A percentile compares a stretch with the other conserved stretches of the same genome.
phyloP scores from a whole-genome alignment of 148 eudicot species.

The Drosera capensis region DNA sequence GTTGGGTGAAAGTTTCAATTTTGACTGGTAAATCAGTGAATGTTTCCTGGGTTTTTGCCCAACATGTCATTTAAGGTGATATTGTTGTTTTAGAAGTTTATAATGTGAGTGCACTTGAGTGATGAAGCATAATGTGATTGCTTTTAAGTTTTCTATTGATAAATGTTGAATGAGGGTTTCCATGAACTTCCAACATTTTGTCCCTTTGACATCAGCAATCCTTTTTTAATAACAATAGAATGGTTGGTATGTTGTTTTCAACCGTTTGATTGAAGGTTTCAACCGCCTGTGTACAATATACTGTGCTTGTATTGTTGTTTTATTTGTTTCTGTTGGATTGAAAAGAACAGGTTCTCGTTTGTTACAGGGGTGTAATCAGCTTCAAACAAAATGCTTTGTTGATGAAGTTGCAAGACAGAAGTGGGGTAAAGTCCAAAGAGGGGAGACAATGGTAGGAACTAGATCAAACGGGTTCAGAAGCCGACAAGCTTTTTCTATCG shows the following conservation, averaged over 20 bases:
- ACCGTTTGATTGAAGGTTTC: background rate
- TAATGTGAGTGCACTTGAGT: background rate
- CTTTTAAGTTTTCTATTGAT: background rate
- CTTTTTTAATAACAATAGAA: background rate
- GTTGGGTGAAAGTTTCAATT: background rate
- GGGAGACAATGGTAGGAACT: slow-evolving; percentile 32
- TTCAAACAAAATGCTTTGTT: slow-evolving; percentile 19
- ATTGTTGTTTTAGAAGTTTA: background rate
- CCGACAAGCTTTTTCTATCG: slow-evolving; percentile 37
- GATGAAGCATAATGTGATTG: background rate
- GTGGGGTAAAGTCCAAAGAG: slow-evolving; percentile 12
- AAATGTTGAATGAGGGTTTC: slow-evolving; percentile 13
- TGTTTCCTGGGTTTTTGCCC: background rate
- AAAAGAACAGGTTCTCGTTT: slow-evolving; percentile 6
- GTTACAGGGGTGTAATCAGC: background rate
- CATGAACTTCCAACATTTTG: slow-evolving; percentile 4
- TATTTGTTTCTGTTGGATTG: slow-evolving; percentile 4
- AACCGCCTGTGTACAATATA: background rate
- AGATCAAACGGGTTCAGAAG: slow-evolving; percentile 31
- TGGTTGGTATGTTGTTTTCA: background rate
- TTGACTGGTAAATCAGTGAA: background rate
- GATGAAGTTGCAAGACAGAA: slow-evolving; percentile 23
- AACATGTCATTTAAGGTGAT: background rate
- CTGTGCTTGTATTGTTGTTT: background rate
- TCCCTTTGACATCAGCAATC: no score